A percentile compares a stretch with the other conserved stretches of the same genome.
Evolutionary conservation across 257 asterid genomes (phyloP).

Genomic region (Solanum megistacrolobum): DNA sequence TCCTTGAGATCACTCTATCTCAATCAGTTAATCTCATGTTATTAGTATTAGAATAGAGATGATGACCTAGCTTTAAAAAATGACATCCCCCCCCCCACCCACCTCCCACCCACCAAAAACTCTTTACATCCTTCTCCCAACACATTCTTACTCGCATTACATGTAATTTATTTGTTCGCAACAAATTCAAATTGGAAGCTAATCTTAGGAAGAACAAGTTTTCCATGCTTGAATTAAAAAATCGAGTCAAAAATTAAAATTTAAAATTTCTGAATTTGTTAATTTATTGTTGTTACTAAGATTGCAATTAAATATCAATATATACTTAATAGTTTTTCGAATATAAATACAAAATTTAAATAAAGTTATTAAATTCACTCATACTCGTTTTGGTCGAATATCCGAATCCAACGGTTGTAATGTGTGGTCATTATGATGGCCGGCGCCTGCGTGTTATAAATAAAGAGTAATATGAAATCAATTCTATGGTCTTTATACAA

Average conservation of each 20-base stretch:
- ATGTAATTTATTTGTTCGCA: no score
- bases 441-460: neutral
- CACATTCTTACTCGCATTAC: neutral
- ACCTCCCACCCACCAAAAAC: neutral
- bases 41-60: neutral
- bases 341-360: neutral
- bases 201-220: neutral
- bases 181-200: neutral
- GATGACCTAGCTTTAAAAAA: neutral
- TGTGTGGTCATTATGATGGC: neutral
- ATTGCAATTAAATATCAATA: no score
- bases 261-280: no score
- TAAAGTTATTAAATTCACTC: no score
- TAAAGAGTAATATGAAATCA: neutral
- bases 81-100: no score
- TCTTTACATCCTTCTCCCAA: neutral
- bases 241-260: neutral
- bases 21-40: neutral
- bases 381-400: neutral
- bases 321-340: neutral
- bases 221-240: neutral
- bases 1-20: neutral
- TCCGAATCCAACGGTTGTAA: neutral
- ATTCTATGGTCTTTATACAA: neutral
- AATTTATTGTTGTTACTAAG: neutral